Evolutionary conservation across 345 rosid species (phyloP), one percentile per base, ranked within the genome.

Genomic region (Anastatica hierochuntica): DNA sequence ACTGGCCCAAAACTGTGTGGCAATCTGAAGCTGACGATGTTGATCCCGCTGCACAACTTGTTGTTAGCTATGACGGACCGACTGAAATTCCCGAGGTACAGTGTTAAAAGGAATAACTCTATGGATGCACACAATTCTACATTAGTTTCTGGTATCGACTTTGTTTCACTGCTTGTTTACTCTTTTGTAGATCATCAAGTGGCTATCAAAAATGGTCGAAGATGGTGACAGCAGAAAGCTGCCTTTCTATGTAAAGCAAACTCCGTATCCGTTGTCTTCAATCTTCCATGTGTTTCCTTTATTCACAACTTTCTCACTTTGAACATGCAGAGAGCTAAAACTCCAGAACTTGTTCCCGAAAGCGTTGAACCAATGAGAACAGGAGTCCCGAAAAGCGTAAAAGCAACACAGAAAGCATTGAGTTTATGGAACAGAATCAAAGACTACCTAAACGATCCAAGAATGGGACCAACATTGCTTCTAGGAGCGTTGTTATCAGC

Each of bases 21-120:
- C 72, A 63, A 35, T 56, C 79, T 42, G 79, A 77, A 36, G 59
- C 63, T 40, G 82, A 77, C 34, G 82, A 84, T 46, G 73, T 65
- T 23, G 95, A 87, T 75, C 84, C 82, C 40, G 96, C 85, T 40
- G 77, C 96, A 20, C 98, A 90, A 71, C 96, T 90, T 40, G 94
- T 88, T 15, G 92, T 88, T 41, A 80, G 80, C 63, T 90, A 82
- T 63, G 84, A 87, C 38, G 89, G 89, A 63, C 74, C 85, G 3
- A 58, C 66, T 56, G 92, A 84, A 78, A 70, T 71, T 69, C 58
- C 86, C 17, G 64, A 80, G 90, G 97, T 85, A 65, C 35, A 50
- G 6, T 47, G 12, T 20, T 4, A 11, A 19, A 27, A 21, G 16
- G 3, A 38, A 31, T 7, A 34, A 37, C 66, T 8, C 33, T 13